These are phyloP conservation scores for Tanacetum coccineum DNA, from an alignment of 129 eudicot genomes.

Conservation along the genomic window DNA sequence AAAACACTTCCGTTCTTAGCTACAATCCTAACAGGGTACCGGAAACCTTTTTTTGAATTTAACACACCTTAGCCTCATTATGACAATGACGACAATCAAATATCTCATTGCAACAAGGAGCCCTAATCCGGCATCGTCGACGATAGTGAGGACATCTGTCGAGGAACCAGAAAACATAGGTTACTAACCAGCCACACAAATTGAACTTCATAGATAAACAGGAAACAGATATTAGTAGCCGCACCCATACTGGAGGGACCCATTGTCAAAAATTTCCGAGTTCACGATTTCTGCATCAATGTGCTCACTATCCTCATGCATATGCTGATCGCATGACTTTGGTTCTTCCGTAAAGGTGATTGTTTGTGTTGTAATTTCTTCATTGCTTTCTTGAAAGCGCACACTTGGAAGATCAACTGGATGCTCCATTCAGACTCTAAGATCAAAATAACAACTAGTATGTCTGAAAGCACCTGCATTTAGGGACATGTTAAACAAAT, in stretches of 20 bases:
- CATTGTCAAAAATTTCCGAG: conserved; percentile 43
- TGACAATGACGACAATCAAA: conserved; percentile 86
- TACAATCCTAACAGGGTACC: neutral
- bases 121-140: conserved; percentile 72
- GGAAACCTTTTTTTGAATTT: neutral
- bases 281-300: conserved; percentile 20
- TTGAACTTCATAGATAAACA: neutral
- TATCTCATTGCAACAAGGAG: conserved; percentile 88
- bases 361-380: conserved; percentile 12
- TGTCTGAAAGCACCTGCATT: conserved; percentile 68
- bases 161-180: neutral
- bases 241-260: conserved; percentile 64
- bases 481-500: conserved; percentile 40
- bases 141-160: conserved; percentile 73
- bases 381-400: conserved; percentile 26
- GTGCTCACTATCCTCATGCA: conserved; percentile 22
- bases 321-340: conserved; percentile 23
- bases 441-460: conserved; percentile 28
- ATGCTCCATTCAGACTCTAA: conserved; percentile 38
- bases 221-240: conserved; percentile 11
- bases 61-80: conserved; percentile 73
- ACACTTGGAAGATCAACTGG: conserved; percentile 21
- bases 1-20: neutral
- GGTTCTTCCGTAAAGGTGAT: conserved; percentile 16
- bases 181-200: neutral